A percentile compares a stretch with the other conserved stretches of the same genome.
These are phyloP conservation scores for Malania oleifera DNA, from an alignment of 164 flowering plant species.

Conservation along the genomic window DNA sequence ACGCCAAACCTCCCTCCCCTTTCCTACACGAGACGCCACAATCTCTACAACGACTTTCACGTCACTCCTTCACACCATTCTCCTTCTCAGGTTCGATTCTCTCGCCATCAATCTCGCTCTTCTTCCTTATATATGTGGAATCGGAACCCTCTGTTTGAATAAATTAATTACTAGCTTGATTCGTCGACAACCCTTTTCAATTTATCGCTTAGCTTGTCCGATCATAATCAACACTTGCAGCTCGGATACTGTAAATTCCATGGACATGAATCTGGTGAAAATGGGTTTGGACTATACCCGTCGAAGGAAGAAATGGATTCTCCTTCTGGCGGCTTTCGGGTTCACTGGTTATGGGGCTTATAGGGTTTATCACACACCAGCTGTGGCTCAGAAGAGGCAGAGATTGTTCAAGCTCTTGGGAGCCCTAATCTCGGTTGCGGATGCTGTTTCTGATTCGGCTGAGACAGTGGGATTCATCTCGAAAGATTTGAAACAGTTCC, in stretches of 20 bases:
- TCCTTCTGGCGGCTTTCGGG: conserved; percentile 38
- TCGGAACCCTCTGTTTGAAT: too few relatives aligned
- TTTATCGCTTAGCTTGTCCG: too few relatives aligned
- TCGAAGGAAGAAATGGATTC: conserved; percentile 43
- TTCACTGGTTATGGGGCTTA: conserved; percentile 41
- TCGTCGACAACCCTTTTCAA: too few relatives aligned
- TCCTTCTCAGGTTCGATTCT: too few relatives aligned
- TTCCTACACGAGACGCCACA: too few relatives aligned
- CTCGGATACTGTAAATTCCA: conserved; percentile 4
- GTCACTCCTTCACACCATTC: too few relatives aligned
- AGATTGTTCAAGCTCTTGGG: conserved; percentile 33
- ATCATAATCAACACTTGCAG: background rate
- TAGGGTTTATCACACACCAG: conserved; percentile 37
- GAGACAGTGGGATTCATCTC: conserved; percentile 48
- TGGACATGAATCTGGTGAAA: conserved; percentile 35
- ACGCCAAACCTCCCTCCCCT: too few relatives aligned
- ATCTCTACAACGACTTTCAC: too few relatives aligned
- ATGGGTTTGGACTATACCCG: conserved; percentile 27
- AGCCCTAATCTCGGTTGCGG: conserved; percentile 38
- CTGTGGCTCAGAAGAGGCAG: conserved; percentile 35
- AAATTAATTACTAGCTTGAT: too few relatives aligned
- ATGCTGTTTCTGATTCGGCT: conserved; percentile 47
- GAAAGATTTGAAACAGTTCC: conserved; percentile 43
- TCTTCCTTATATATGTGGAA: too few relatives aligned
- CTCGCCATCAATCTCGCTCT: too few relatives aligned